These are phyloP conservation scores for Globisporangium paroecandrum DNA, from an alignment of 352 stramenopile species.

Conservation along the genomic window DNA sequence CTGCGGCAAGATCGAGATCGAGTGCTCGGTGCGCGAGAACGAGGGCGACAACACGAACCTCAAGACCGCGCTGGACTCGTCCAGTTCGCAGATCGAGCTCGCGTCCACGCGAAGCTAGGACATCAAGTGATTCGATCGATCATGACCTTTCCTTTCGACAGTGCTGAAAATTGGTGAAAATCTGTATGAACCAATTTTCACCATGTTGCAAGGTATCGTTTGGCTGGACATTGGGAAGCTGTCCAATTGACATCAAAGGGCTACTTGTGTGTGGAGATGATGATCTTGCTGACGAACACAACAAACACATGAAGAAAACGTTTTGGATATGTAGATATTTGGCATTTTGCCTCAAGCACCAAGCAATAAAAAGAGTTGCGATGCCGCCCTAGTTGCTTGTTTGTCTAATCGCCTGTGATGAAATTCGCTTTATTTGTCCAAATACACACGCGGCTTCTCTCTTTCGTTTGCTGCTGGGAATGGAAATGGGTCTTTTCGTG, in stretches of 20 bases:
- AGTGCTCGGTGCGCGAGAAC: conserved; percentile 11
- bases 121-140: not conserved
- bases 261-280: not conserved
- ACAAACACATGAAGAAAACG: not conserved
- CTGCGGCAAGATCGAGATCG: conserved; percentile 7
- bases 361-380: not conserved
- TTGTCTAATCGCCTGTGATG: not conserved
- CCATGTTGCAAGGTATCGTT: not conserved
- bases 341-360: not conserved
- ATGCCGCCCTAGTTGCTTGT: too few species aligned
- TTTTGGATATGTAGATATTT: not conserved
- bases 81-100: conserved; percentile 26
- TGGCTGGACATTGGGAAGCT: not conserved
- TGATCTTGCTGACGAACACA: not conserved
- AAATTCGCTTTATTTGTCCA: not conserved
- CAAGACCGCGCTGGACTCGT: conserved; percentile 11
- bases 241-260: not conserved
- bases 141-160: not conserved
- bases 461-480: not conserved
- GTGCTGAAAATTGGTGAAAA: not conserved
- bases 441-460: not conserved
- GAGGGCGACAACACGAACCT: not conserved
- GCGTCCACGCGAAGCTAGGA: conserved; percentile 17
- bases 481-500: not conserved
- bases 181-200: not conserved